Base-by-base conservation (phyloP, 148 eudicot genomes). In the Nepenthes mirabilis region DNA sequence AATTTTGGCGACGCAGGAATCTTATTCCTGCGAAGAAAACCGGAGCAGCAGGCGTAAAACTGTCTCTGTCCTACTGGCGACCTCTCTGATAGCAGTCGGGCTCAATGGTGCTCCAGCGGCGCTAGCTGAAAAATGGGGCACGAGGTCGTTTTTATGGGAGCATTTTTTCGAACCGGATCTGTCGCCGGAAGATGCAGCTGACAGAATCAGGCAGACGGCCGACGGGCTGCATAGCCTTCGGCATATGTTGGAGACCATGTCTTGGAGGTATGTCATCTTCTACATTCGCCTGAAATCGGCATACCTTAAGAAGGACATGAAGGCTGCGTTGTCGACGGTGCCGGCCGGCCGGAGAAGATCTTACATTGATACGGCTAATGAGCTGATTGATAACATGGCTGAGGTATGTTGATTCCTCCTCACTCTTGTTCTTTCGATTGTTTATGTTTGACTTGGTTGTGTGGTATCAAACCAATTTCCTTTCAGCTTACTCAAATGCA, bases 191-290 rank as follows among this genome's bases (percentile, higher is more conserved):
- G 88, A 87, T 13, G 86, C 97, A 3, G 88, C 70, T 35, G 78
- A 80, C 2, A 62, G 97, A 58, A 87, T 90, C 1, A 70, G 74
- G 37, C 83, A 86, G 57, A 86, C 97, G 0, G 88, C 95, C 0
- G 86, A 90, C 45, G 97, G 95, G 32, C 68, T 90, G 5, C 97
- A 84, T 58, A 68, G 82, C 59, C 63, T 90, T 6, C 68, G 86
- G 72, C 82, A 77, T 36, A 90, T 90, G 97, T 56, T 90, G 69
- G 97, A 90, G 14, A 81, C 86, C 13, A 84, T 79, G 91, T 79
- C 97, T 7, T 90, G 97, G 97, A 79, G 89, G 82, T 90, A 84
- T 53, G 75, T 90, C 9, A 56, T 90, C 59, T 89, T 82, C 68
- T 83, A 86, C 60, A 82, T 90, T 14, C 64, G 95, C 13, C 66